phyloP scores from a whole-genome alignment of 2,329 filamentous ascomycete genomes.

The Xylaria hypoxylon region DNA sequence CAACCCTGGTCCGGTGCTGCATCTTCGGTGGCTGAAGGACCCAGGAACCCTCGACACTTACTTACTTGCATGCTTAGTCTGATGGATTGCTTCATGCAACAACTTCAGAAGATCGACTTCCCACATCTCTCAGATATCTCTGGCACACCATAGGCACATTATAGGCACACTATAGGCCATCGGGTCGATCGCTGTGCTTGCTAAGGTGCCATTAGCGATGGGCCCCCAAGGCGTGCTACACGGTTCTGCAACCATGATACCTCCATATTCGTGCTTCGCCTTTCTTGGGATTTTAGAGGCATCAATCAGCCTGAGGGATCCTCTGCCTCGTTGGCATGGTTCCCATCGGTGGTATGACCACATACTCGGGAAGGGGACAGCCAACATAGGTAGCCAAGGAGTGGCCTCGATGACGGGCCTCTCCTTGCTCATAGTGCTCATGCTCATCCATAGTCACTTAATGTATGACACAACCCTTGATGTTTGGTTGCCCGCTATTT shows the following conservation, averaged over 20 bases:
- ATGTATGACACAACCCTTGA: constrained; percentile 13
- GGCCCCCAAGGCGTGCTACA: constrained; percentile 25
- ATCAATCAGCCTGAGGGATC: constrained; percentile 28
- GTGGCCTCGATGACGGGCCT: constrained; percentile 44
- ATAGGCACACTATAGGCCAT: not conserved
- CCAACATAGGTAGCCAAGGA: constrained; percentile 43
- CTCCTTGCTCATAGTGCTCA: constrained; percentile 37
- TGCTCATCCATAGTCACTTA: constrained; percentile 7
- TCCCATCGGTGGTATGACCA: constrained; percentile 33
- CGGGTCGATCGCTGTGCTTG: constrained; percentile 19
- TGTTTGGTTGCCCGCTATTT: constrained; percentile 36
- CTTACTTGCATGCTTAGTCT: constrained; percentile 15
- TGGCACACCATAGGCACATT: too few relatives aligned
- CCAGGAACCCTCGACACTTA: not conserved
- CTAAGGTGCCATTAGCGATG: constrained; percentile 30
- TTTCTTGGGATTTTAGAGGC: constrained; percentile 26
- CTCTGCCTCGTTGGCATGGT: constrained; percentile 34
- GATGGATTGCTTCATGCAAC: constrained; percentile 13
- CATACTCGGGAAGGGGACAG: constrained; percentile 25
- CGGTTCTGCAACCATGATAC: constrained; percentile 19
- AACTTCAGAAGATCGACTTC: constrained; percentile 22
- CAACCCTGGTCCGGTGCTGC: constrained; percentile 29
- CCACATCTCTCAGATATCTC: not conserved
- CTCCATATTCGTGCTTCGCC: constrained; percentile 36
- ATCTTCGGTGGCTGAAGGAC: constrained; percentile 23